Evolutionary conservation across 78 protist species (phyloP).

Genomic region (Mastigamoeba balamuthi): DNA sequence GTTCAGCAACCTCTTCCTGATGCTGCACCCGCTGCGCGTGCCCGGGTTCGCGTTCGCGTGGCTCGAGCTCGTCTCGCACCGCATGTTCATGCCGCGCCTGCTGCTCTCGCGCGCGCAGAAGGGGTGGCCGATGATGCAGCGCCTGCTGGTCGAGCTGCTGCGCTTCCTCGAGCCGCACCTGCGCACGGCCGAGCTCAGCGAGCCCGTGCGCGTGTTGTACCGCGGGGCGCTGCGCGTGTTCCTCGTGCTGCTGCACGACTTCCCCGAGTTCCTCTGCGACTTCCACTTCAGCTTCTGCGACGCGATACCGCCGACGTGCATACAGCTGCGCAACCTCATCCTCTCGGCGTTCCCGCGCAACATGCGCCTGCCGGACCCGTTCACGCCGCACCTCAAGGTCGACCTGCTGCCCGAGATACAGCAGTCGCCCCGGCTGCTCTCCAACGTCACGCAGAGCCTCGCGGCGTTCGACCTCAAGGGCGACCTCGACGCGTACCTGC

Average conservation of each 20-base stretch:
- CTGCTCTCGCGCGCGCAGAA: constrained; percentile 17
- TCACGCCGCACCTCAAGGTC: constrained; percentile 80
- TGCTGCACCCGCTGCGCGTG: constrained; percentile 65
- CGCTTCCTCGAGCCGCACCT: constrained; percentile 81
- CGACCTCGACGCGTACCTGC: constrained; percentile 64
- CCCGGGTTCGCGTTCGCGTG: constrained; percentile 96
- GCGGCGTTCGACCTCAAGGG: constrained; percentile 1
- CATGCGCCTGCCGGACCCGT: constrained; percentile 94
- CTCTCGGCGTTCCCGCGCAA: constrained; percentile 90
- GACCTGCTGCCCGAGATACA: constrained; percentile 86
- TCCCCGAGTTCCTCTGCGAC: constrained; percentile 97
- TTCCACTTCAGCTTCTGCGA: constrained; percentile 86
- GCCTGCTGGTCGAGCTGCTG: constrained; percentile 71
- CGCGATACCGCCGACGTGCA: constrained; percentile 86
- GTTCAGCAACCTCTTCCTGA: constrained; percentile 56
- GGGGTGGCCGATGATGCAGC: constrained; percentile 71
- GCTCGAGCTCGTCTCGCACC: constrained; percentile 89
- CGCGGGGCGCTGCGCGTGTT: constrained; percentile 72
- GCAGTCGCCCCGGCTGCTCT: constrained; percentile 64
- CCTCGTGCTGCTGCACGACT: constrained; percentile 93
- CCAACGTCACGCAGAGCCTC: constrained; percentile 43
- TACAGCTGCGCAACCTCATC: constrained; percentile 92
- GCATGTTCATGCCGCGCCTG: constrained; percentile 82
- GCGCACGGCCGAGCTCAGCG: constrained; percentile 50
- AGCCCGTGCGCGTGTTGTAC: constrained; percentile 73